phyloP scores from a whole-genome alignment of 345 rosid species.

The Sapria himalayana region DNA sequence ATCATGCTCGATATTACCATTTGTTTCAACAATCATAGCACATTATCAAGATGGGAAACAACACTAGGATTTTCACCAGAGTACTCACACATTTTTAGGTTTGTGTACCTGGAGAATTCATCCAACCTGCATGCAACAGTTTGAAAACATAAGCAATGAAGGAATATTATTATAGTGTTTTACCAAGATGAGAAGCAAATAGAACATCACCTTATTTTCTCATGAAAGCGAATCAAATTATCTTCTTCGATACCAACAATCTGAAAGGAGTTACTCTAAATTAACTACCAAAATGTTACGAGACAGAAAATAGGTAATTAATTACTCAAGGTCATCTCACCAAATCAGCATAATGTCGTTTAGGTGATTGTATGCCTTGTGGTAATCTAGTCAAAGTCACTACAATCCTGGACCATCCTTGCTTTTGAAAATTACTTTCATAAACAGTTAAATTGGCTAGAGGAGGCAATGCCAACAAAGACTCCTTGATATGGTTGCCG shows the following conservation, averaged over 20 bases:
- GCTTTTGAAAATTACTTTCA: constrained; percentile 37
- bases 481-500: constrained; percentile 91
- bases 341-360: constrained; percentile 86
- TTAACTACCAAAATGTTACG: neutral
- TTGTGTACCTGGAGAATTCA: constrained; percentile 70
- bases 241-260: constrained; percentile 85
- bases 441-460: constrained; percentile 43
- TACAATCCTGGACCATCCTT: constrained; percentile 32
- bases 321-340: constrained; percentile 15
- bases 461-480: constrained; percentile 69
- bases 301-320: neutral
- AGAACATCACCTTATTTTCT: constrained; percentile 61
- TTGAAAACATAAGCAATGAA: constrained; percentile 10
- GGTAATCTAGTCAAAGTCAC: constrained; percentile 61
- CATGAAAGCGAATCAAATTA: constrained; percentile 60
- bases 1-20: too few species aligned
- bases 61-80: too few species aligned
- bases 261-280: constrained; percentile 18
- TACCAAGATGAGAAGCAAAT: constrained; percentile 5
- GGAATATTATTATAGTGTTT: neutral
- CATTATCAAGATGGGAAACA: too few species aligned
- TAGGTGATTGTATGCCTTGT: constrained; percentile 31
- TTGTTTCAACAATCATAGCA: too few species aligned
- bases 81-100: too few species aligned
- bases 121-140: constrained; percentile 53